Evolutionary conservation across 345 rosid species (phyloP), one percentile per base, ranked within the genome.

Genomic region (Dipteronia dyeriana): DNA sequence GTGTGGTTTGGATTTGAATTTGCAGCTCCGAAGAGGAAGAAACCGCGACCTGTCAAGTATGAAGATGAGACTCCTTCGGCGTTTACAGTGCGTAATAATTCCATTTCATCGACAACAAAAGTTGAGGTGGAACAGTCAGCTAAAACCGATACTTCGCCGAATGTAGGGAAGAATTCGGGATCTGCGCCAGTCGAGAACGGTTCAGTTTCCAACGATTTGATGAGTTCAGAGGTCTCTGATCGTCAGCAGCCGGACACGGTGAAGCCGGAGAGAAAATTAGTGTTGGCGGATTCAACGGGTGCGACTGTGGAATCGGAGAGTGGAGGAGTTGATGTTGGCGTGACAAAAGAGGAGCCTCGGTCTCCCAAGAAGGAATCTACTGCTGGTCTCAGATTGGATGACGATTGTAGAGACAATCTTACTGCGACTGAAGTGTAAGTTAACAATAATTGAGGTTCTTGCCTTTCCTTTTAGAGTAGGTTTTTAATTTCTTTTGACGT

Each of bases 11-110:
- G 10, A 16, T 16, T 67, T 64, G 31, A 76, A 59, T 73, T 74
- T 82, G 76, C 89, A 97, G 99, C 92, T 47, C 99, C 99, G 0
- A 97, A 90, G 88, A 88, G 99, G 83, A 97, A 92, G 80, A 90
- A 88, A 81, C 99, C 99, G 7, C 83, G 97, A 70, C 92, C 90
- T 1, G 82, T 92, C 7, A 96, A 88, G 86, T 89, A 88, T 51
- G 98, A 94, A 16, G 98, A 94, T 3, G 99, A 97, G 65, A 90
- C 82, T 81, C 87, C 88, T 65, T 79, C 89, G 9, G 68, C 14
- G 54, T 82, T 78, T 57, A 81, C 91, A 3, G 85, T 81, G 53
- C 86, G 94, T 3, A 85, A 70, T 64, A 72, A 80, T 78, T 76
- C 91, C 82, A 77, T 84, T 80, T 82, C 91, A 0, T 79, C 89